Conservation (phyloP, 176 grass and related monocot species). For the Paspalum vaginatum region DNA sequence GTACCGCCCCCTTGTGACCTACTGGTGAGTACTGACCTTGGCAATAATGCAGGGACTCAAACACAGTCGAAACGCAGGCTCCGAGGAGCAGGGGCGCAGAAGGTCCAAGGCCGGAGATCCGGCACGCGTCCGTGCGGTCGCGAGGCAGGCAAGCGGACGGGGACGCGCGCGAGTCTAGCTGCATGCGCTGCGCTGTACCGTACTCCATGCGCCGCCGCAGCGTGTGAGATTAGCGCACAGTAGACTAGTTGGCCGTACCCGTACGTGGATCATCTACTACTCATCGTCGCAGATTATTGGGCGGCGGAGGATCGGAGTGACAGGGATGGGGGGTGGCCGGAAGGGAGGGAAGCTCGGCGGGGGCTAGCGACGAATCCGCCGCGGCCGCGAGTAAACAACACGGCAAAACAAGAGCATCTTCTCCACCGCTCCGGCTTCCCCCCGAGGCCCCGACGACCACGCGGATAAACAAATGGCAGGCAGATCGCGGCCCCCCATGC, state of each 20-base stretch:
- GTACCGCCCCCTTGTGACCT: not conserved
- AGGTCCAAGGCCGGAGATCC: not conserved
- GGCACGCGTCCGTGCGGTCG: not conserved
- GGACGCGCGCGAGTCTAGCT: not conserved
- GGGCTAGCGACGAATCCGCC: slow-evolving; percentile 13
- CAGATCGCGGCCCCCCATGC: not conserved
- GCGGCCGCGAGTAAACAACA: not conserved
- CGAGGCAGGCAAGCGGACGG: not conserved
- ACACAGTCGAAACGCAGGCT: not conserved
- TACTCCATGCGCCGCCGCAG: too few relatives aligned
- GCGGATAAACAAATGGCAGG: slow-evolving; percentile 8
- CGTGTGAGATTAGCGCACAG: too few relatives aligned
- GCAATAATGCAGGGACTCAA: not conserved
- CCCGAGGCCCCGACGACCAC: not conserved
- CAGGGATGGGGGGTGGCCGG: not conserved
- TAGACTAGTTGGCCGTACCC: too few relatives aligned
- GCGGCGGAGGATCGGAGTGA: slow-evolving; percentile 20
- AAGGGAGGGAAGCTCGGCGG: not conserved
- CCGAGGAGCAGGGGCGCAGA: too few relatives aligned
- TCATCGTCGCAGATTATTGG: too few relatives aligned
- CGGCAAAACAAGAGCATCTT: slow-evolving; percentile 1
- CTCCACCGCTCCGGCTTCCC: not conserved
- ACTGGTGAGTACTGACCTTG: not conserved
- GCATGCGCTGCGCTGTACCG: too few relatives aligned
- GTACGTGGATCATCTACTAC: too few relatives aligned